A percentile compares a stretch with the other conserved stretches of the same genome.
phyloP scores from a whole-genome alignment of 2,329 filamentous ascomycete species.

The Zymoseptoria crescenta region DNA sequence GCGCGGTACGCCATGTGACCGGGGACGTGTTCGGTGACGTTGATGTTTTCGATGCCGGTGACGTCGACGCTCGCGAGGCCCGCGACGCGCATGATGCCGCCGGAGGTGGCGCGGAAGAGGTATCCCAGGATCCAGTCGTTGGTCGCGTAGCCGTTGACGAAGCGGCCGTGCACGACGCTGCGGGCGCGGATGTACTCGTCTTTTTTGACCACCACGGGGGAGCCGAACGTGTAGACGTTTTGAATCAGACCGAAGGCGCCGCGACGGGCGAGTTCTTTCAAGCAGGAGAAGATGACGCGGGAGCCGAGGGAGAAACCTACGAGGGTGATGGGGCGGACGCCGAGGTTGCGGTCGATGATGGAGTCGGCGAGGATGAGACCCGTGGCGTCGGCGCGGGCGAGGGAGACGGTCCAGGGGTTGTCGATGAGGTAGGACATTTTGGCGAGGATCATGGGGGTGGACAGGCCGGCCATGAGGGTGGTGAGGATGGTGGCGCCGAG shows the following conservation, averaged over 20 bases:
- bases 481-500: slow-evolving; percentile 83
- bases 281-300: slow-evolving; percentile 83
- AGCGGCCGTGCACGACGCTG: slow-evolving; percentile 82
- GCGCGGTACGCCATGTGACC: slow-evolving; percentile 96
- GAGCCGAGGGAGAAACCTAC: slow-evolving; percentile 92
- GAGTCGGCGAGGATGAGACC: slow-evolving; percentile 93
- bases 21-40: slow-evolving; percentile 75
- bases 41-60: slow-evolving; percentile 79
- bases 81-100: slow-evolving; percentile 81
- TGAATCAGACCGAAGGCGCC: slow-evolving; percentile 83
- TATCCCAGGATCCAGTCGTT: slow-evolving; percentile 97
- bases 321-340: slow-evolving; percentile 82
- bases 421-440: slow-evolving; percentile 96
- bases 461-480: slow-evolving; percentile 83
- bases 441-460: slow-evolving; percentile 83
- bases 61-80: slow-evolving; percentile 74
- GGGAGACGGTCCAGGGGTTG: slow-evolving; percentile 96
- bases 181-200: slow-evolving; percentile 79
- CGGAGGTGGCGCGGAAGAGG: slow-evolving; percentile 86
- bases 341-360: slow-evolving; percentile 81
- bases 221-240: slow-evolving; percentile 92
- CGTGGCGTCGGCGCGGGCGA: slow-evolving; percentile 79
- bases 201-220: slow-evolving; percentile 80
- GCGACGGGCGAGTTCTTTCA: slow-evolving; percentile 76
- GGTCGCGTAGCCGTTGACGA: slow-evolving; percentile 86